Evolutionary conservation across 1,284 basidiomycete genomes (phyloP), one percentile per base, ranked within the genome.

Genomic region (Microbotryum scabiosae): DNA sequence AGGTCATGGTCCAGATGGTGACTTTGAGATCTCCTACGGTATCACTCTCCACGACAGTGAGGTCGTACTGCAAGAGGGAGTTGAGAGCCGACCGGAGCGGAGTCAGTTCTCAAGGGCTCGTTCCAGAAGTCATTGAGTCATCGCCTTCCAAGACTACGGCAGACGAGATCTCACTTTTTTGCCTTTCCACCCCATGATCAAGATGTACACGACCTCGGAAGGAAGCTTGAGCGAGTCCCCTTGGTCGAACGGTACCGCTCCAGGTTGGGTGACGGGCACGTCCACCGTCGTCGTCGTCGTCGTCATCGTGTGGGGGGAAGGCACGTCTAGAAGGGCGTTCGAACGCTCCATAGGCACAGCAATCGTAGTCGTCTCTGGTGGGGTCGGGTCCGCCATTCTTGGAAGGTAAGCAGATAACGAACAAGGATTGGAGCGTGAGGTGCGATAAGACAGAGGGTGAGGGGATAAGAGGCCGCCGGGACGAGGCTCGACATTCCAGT

Each of bases 1-100:
- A 81, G 2, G 90, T 94, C 60, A 90, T 73, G 41, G 78, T 80
- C 65, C 85, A 82, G 45, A 96, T 75, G 21, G 73, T 56, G 5
- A 65, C 62, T 56, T 76, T 73, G 21, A 70, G 54, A 51, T 68
- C 66, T 0, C 66, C 66, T 14, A 66, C 62, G 16, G 65, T 66
- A 41, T 66, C 65, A 3, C 26, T 28, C 28, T 60, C 54, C 2
- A 26, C 47, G 20, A 66, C 36, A 5, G 14, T 28, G 4, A 66
- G 26, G 6, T 47, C 60, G 30, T 57, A 49, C 48, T 41, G 36
- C 36, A 41, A 41, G 36, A 12, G 12, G 14, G 7, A 10, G 7
- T 30, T 41, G 36, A 12, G 36, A 18, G 14, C 8, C 8, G 30
- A 30, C 30, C 30, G 30, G 30, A 30, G 30, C 8, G 30, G 30